Percentiles rank a stretch among this genome's conserved stretches.
Conservation (phyloP, 2,329 filamentous ascomycete genomes). For the Chaetomiaceae sp. region DNA sequence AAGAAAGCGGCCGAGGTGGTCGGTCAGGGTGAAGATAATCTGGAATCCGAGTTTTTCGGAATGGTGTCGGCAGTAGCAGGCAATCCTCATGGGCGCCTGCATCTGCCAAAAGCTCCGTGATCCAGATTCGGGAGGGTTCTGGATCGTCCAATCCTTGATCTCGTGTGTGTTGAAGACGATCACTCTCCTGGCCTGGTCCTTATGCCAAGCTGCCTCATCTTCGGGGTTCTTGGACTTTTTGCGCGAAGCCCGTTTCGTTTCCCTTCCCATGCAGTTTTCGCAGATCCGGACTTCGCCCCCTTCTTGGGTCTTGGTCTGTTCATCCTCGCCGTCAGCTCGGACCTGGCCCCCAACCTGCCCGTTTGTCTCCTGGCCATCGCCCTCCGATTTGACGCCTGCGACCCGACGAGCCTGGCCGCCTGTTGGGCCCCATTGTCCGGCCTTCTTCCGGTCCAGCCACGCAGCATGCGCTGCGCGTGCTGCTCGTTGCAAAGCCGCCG, state of each 20-base stretch:
- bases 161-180: slow-evolving; percentile 90
- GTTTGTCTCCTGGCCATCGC: not conserved
- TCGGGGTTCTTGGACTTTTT: slow-evolving; percentile 93
- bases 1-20: slow-evolving; percentile 67
- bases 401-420: no score
- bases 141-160: slow-evolving; percentile 68
- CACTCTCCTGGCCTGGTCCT: slow-evolving; percentile 72
- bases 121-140: slow-evolving; percentile 27
- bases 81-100: slow-evolving; percentile 87
- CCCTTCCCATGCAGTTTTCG: slow-evolving; percentile 80
- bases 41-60: slow-evolving; percentile 86
- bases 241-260: slow-evolving; percentile 81
- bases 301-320: slow-evolving; percentile 58
- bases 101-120: slow-evolving; percentile 52
- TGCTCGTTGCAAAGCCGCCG: slow-evolving; percentile 60
- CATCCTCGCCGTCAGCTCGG: not conserved
- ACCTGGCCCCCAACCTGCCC: not conserved
- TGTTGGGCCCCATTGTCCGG: not conserved
- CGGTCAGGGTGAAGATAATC: slow-evolving; percentile 92
- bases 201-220: slow-evolving; percentile 81
- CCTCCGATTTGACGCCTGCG: not conserved
- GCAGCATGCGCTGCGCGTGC: slow-evolving; percentile 41
- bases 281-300: slow-evolving; percentile 95
- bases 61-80: slow-evolving; percentile 94
- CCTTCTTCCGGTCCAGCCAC: slow-evolving; percentile 20